Conservation (phyloP, 352 stramenopile species). For the Pythium dissimile region DNA sequence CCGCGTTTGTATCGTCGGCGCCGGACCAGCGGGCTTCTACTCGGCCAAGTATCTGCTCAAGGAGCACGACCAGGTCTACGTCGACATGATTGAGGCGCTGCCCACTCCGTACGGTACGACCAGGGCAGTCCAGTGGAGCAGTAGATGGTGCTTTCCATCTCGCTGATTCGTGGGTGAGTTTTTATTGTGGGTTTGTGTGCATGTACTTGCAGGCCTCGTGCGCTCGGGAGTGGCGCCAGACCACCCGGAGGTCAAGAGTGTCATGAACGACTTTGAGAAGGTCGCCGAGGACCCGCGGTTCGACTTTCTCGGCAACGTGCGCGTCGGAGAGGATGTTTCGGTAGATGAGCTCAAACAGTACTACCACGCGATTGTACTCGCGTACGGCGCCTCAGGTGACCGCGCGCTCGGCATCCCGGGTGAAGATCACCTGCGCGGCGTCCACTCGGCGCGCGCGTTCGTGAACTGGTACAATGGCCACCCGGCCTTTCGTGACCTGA, state of each 20-base stretch:
- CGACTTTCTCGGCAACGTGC: constrained; percentile 89
- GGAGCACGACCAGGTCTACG: constrained; percentile 40
- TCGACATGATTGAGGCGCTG: constrained; percentile 94
- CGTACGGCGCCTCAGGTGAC: constrained; percentile 94
- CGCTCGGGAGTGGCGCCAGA: constrained; percentile 96
- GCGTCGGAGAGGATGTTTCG: constrained; percentile 82
- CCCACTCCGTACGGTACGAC: constrained; percentile 90
- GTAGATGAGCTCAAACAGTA: constrained; percentile 83
- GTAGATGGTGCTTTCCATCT: no score
- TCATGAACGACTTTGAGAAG: constrained; percentile 96
- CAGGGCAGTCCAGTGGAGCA: no score
- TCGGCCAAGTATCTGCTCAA: constrained; percentile 95
- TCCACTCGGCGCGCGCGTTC: constrained; percentile 91
- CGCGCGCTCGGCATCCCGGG: constrained; percentile 83
- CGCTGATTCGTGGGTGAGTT: no score
- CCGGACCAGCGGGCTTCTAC: constrained; percentile 91
- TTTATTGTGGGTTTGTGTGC: no score
- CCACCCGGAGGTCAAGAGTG: constrained; percentile 98
- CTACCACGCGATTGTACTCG: constrained; percentile 95
- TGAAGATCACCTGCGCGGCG: constrained; percentile 62
- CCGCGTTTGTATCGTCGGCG: constrained; percentile 89
- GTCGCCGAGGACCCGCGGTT: constrained; percentile 81
- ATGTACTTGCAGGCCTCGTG: constrained; percentile 77
- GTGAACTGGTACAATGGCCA: constrained; percentile 99
- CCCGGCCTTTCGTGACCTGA: constrained; percentile 89